Conservation (phyloP, 2,329 filamentous ascomycete species). For the Lasiodiplodia citricola region DNA sequence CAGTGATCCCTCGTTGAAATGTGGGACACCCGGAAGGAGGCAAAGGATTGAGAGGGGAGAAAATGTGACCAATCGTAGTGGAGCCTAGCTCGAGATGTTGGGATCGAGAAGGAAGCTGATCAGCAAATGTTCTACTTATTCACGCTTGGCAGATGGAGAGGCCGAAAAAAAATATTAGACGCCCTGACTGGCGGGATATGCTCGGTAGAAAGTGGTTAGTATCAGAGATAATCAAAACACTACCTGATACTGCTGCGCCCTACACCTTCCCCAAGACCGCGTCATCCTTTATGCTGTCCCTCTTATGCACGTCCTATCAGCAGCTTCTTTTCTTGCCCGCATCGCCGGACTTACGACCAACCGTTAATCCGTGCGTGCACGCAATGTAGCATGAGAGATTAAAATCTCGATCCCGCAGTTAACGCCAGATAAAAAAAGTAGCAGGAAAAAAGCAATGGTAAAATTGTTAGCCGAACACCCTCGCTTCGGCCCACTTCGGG, state of each 20-base stretch:
- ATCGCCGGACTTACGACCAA: not conserved
- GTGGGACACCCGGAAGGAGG: not conserved
- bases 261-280: not conserved
- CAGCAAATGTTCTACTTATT: slow-evolving; percentile 6
- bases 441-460: not conserved
- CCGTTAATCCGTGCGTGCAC: not conserved
- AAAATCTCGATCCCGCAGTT: not conserved
- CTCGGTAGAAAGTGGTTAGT: not conserved
- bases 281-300: not conserved
- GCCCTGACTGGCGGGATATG: not conserved
- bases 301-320: not conserved
- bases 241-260: slow-evolving; percentile 1
- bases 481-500: not conserved
- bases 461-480: not conserved
- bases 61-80: not conserved
- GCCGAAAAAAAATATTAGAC: not conserved
- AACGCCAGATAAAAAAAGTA: not conserved
- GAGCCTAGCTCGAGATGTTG: slow-evolving; percentile 5
- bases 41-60: not conserved
- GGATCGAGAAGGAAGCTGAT: not conserved
- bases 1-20: not conserved
- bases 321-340: not conserved
- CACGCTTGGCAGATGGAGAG: not conserved
- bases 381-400: not conserved
- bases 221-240: not conserved